Base-by-base conservation (phyloP, 2,329 filamentous ascomycete genomes). In the Exophiala spinifera region DNA sequence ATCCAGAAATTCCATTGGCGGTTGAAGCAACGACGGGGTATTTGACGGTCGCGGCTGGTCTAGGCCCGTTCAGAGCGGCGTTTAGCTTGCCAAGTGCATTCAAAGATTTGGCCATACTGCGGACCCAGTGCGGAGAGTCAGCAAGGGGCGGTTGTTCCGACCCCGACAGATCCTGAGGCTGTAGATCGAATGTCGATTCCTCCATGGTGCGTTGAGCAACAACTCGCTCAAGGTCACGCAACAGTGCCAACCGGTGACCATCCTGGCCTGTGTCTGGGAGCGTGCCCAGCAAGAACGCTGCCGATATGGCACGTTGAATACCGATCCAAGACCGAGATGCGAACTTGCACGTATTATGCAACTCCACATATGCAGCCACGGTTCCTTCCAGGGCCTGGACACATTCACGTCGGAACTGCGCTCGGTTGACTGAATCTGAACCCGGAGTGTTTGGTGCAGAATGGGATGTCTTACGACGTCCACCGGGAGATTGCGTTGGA, bases 341-440 rank as follows among this genome's bases (percentile, higher is more conserved):
- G 44, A 74, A 71, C 2, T 69, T 69, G 54, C 69, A 74, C 45
- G 73, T 65, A 6, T 67, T 64, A 51, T 75, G 70, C 53, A 85
- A 69, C 48, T 83, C 82, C 2, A 84, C 75, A 65, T 83, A 85
- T 0, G 80, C 79, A 62, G 83, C 80, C 10, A 85, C 79, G 0
- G 80, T 81, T 4, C 63, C 74, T 60, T 79, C 76, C 3, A 85
- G 70, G 58, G 77, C 80, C 45, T 77, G 72, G 33, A 85, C 72
- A 62, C 81, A 84, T 53, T 78, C 76, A 49, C 75, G 74, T 40
- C 78, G 76, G 64, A 84, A 68, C 31, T 64, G 66, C 13, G 37
- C 42, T 25, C 50, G 37, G 5, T 57, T 28, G 2, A 49, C 34
- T 3, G 57, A n/a, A 48, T 64, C 63, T 4, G 48, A 31, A 23